Evolutionary conservation across 1,284 basidiomycete species (phyloP), one percentile per base, ranked within the genome.

Genomic region (Jaminaea rosea): DNA sequence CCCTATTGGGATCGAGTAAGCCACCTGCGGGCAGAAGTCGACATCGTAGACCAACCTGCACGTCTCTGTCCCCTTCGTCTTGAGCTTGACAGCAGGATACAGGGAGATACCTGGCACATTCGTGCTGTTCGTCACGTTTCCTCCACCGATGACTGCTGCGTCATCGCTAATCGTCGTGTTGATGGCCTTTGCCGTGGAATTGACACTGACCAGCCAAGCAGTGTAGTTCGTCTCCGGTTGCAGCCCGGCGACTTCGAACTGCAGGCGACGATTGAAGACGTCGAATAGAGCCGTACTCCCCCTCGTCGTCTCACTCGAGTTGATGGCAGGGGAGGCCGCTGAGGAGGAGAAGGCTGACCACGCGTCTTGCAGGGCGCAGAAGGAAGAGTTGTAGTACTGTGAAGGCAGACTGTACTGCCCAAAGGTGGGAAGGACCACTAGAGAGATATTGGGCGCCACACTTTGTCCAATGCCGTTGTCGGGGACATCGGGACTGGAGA

Each of bases 1-100:
- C 4, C 69, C 66, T 11, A 75, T 56, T 0, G 76, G 76, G 28
- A 76, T 73, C n/a, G 76, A 63, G 52, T 77, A 77, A 10, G 76
- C 76, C 23, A 77, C 65, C 6, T 65, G 54, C 1, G 76, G 76
- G 52, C 76, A 77, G 49, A 75, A 75, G 3, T 65, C 56, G 13
- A 76, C 55, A 45, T 73, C 64, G 51, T 64, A 68, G 2, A 77
- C 52, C 5, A 77, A 64, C 15, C 74, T 64, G 53, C 76, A 77
- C 26, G 68, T 67, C 21, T 53, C 53, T 28, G 42, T 58, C 10
- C 46, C 45, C 52, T 76, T 76, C 2, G 76, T 77, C 21, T 48
- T 34, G 46, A 76, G 65, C 56, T 73, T 74, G 58, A 60, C 63
- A 48, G 71, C 52, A 0, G 65, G 65, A 28, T 63, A 62, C 17